phyloP scores from a whole-genome alignment of 2,329 filamentous ascomycete genomes.

The Hypoxylon sp. region DNA sequence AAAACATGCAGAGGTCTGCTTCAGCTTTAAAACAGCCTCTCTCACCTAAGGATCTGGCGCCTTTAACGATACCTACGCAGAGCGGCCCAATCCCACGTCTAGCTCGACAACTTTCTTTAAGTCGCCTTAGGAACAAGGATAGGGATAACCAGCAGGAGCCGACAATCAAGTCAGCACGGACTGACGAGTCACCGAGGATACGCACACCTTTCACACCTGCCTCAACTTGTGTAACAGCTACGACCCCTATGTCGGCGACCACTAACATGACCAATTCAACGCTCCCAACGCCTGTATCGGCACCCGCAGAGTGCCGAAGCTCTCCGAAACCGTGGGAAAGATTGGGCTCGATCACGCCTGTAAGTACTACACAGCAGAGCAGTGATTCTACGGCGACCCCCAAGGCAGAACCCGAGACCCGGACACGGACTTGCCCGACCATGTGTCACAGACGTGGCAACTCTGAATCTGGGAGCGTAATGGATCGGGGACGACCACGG shows the following conservation, averaged over 20 bases:
- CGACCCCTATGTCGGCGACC: conserved; percentile 60
- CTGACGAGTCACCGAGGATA: conserved; percentile 62
- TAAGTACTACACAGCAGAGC: conserved; percentile 50
- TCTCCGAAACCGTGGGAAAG: conserved; percentile 63
- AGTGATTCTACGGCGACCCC: conserved; percentile 50
- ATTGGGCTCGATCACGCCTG: conserved; percentile 44
- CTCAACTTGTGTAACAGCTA: conserved; percentile 58
- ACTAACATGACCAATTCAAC: conserved; percentile 60
- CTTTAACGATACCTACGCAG: conserved; percentile 67
- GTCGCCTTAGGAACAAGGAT: conserved; percentile 62
- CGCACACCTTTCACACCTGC: conserved; percentile 60
- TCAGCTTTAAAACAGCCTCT: conserved; percentile 55
- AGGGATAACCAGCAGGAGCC: conserved; percentile 56
- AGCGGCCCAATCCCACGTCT: conserved; percentile 52
- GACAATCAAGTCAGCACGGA: conserved; percentile 57
- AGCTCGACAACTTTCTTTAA: conserved; percentile 58
- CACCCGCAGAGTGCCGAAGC: conserved; percentile 59
- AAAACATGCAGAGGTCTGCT: conserved; percentile 24
- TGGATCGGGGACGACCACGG: conserved; percentile 72
- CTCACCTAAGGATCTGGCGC: conserved; percentile 68
- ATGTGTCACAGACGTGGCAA: conserved; percentile 63
- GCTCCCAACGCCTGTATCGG: conserved; percentile 64
- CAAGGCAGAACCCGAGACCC: conserved; percentile 51
- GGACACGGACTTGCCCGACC: conserved; percentile 38
- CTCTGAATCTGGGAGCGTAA: conserved; percentile 70